Conservation (phyloP, 352 stramenopile genomes). For the Phytophthora kernoviae region DNA sequence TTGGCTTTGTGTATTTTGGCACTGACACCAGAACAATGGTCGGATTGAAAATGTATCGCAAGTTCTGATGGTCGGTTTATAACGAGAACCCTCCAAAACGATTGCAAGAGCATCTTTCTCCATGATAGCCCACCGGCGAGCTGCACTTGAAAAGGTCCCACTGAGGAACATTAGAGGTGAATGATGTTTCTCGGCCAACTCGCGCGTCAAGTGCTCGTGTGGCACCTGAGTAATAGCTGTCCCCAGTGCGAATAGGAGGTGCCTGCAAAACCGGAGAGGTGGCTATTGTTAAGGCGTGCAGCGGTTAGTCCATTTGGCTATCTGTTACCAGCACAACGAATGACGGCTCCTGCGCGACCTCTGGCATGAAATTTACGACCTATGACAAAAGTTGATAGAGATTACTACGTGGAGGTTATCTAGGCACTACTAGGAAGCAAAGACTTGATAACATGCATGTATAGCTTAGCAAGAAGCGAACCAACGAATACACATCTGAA, state of each 20-base stretch:
- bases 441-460: too few relatives aligned
- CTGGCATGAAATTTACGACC: too few relatives aligned
- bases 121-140: neutral
- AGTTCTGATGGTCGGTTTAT: conserved; percentile 5
- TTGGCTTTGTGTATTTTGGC: conserved; percentile 6
- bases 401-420: too few relatives aligned
- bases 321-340: too few relatives aligned
- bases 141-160: conserved; percentile 2
- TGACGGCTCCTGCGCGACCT: too few relatives aligned
- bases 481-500: neutral
- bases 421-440: too few relatives aligned
- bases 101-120: conserved; percentile 12
- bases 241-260: too few relatives aligned
- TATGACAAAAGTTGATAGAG: too few relatives aligned
- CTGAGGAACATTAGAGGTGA: conserved; percentile 5
- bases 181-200: conserved; percentile 1
- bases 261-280: too few relatives aligned
- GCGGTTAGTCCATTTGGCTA: too few relatives aligned
- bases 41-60: conserved; percentile 6
- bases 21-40: neutral
- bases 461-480: too few relatives aligned
- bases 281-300: too few relatives aligned
- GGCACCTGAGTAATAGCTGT: conserved; percentile 5
- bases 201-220: neutral
- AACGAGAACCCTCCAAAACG: neutral